Percentiles rank a stretch among this genome's conserved stretches.
phyloP scores from a whole-genome alignment of 805 yeast species.

The Kodamaea jinghongensis region DNA sequence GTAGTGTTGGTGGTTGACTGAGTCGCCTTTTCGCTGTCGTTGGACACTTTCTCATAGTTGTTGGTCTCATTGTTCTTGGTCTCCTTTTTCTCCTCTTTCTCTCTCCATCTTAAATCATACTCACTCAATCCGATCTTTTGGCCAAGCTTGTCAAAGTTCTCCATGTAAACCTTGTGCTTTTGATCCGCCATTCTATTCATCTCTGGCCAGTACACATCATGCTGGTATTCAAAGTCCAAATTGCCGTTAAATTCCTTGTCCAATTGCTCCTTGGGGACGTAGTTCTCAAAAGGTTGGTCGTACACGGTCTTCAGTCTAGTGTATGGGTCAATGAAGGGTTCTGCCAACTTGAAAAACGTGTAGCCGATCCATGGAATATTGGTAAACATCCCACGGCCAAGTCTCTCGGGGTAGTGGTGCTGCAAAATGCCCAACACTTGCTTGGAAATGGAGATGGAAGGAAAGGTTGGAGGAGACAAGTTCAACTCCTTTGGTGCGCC shows the following conservation, averaged over 20 bases:
- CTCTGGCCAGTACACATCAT: conserved; percentile 74
- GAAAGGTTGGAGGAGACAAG: conserved; percentile 43
- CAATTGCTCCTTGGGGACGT: conserved; percentile 77
- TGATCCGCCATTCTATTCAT: conserved; percentile 58
- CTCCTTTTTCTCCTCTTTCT: no score
- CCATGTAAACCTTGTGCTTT: conserved; percentile 61
- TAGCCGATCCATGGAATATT: conserved; percentile 94
- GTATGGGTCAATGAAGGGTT: conserved; percentile 94
- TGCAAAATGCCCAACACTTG: conserved; percentile 92
- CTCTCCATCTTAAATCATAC: conserved; percentile 56
- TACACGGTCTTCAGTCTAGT: conserved; percentile 92
- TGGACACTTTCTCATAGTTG: no score
- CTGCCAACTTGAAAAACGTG: conserved; percentile 86
- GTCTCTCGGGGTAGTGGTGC: conserved; percentile 95
- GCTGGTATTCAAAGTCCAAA: conserved; percentile 80
- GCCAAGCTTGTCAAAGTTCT: conserved; percentile 72
- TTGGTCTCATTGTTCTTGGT: no score
- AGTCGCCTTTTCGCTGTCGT: no score
- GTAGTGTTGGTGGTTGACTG: no score
- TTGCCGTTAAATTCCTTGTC: conserved; percentile 84
- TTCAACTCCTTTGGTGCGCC: conserved; percentile 56
- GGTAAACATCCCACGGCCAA: conserved; percentile 87
- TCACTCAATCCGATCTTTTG: conserved; percentile 77
- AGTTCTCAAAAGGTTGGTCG: conserved; percentile 82
- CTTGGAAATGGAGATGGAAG: conserved; percentile 54